These are phyloP conservation scores for Casuarina glauca DNA, from an alignment of 306 rosid species.

Conservation along the genomic window DNA sequence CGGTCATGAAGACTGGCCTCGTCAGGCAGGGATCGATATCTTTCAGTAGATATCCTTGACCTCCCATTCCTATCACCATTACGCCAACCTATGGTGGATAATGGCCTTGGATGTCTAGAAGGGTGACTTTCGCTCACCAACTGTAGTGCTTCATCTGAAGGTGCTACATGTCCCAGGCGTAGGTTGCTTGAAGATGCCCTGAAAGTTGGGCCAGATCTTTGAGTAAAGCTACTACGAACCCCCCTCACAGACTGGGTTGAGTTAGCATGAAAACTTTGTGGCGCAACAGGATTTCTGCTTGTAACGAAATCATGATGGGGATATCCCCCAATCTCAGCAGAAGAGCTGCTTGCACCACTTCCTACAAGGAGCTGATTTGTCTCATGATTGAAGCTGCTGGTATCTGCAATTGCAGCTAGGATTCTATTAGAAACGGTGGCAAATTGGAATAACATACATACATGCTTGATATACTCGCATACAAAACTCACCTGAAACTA, in stretches of 20 bases:
- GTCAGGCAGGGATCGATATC: constrained; percentile 34
- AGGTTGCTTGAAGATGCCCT: constrained; percentile 66
- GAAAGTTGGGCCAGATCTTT: constrained; percentile 58
- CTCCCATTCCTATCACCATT: constrained; percentile 66
- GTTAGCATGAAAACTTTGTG: constrained; percentile 57
- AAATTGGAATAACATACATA: background rate
- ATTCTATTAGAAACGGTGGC: constrained; percentile 18
- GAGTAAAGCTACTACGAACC: constrained; percentile 60
- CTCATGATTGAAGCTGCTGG: constrained; percentile 58
- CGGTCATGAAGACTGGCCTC: constrained; percentile 35
- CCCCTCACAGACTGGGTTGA: constrained; percentile 56
- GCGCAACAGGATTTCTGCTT: constrained; percentile 44
- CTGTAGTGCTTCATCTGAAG: constrained; percentile 64
- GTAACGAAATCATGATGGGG: constrained; percentile 53
- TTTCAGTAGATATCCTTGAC: constrained; percentile 55
- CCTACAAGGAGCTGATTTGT: constrained; percentile 55
- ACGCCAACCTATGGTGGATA: constrained; percentile 52
- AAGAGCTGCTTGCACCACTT: constrained; percentile 50
- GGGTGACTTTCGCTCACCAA: constrained; percentile 59
- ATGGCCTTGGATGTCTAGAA: constrained; percentile 61
- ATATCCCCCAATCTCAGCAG: constrained; percentile 54
- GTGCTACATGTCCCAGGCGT: constrained; percentile 52
- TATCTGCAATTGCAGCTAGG: constrained; percentile 42
- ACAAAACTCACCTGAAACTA: constrained; percentile 49
- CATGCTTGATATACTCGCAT: background rate